Evolutionary conservation across 2,329 filamentous ascomycete species (phyloP).

Genomic region (Amphichorda felina): DNA sequence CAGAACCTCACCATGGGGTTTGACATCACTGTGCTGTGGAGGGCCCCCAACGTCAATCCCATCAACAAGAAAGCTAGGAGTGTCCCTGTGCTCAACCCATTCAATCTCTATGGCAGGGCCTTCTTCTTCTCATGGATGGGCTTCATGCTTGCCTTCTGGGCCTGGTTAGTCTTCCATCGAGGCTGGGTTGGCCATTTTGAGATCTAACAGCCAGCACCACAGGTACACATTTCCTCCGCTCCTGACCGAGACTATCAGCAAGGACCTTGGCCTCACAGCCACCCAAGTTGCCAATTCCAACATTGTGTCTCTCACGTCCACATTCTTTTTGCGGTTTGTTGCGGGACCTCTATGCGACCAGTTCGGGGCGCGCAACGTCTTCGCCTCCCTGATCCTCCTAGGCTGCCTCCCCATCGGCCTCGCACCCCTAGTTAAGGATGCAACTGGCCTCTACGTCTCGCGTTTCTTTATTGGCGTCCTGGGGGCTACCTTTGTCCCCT

Average conservation of each 20-base stretch:
- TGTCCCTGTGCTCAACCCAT: conserved; percentile 65
- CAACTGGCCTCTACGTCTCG: conserved; percentile 52
- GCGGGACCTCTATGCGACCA: conserved; percentile 78
- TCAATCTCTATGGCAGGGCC: conserved; percentile 72
- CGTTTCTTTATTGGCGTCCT: conserved; percentile 76
- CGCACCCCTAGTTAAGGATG: conserved; percentile 60
- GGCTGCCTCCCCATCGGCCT: conserved; percentile 75
- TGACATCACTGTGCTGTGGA: conserved; percentile 13
- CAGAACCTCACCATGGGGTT: background rate
- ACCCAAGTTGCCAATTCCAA: conserved; percentile 78
- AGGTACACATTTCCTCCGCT: conserved; percentile 78
- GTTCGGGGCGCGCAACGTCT: conserved; percentile 71
- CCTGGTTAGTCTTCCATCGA: conserved; percentile 38
- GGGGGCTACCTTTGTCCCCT: conserved; percentile 69
- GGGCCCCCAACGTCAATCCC: conserved; percentile 62
- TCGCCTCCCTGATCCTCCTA: conserved; percentile 62
- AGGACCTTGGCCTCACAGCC: conserved; percentile 61
- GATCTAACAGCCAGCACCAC: background rate
- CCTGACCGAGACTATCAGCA: conserved; percentile 64
- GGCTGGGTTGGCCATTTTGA: background rate
- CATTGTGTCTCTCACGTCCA: conserved; percentile 63
- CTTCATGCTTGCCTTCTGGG: conserved; percentile 81
- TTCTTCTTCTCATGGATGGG: conserved; percentile 87
- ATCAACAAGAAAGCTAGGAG: conserved; percentile 74
- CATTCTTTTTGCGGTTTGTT: conserved; percentile 62